Evolutionary conservation across 306 rosid genomes (phyloP).

Genomic region (Crotalaria pallida): DNA sequence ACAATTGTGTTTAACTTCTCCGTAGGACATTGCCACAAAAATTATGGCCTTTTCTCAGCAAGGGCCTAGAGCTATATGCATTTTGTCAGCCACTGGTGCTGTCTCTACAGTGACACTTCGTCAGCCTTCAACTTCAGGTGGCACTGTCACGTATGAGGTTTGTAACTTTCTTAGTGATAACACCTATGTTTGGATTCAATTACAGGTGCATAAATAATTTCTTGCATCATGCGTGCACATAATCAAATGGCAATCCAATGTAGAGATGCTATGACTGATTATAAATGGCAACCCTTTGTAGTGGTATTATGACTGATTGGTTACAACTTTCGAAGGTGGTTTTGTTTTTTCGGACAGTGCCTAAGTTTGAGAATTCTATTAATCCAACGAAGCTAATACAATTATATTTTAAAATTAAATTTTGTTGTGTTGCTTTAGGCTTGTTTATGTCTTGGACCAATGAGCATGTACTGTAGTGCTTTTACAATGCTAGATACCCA

Average conservation of each 20-base stretch:
- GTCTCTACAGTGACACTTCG: constrained; percentile 81
- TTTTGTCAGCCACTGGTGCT: constrained; percentile 81
- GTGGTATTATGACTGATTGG: too few species aligned
- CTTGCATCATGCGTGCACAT: background rate
- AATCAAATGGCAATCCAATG: background rate
- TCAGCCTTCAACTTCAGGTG: constrained; percentile 80
- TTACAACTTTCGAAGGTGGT: background rate
- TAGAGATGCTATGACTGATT: background rate
- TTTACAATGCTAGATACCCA: background rate
- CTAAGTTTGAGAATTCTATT: background rate
- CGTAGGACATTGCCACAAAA: constrained; percentile 72
- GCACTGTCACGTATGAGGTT: constrained; percentile 84
- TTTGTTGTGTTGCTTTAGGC: background rate
- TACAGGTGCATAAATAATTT: background rate
- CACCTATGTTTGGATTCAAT: background rate
- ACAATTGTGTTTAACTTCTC: background rate
- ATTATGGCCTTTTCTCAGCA: constrained; percentile 83
- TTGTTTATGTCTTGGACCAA: background rate
- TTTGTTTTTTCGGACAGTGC: background rate
- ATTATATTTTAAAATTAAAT: background rate
- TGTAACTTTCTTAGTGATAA: background rate
- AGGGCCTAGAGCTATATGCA: constrained; percentile 68
- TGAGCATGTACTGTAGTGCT: background rate
- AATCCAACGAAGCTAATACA: background rate
- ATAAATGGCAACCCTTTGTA: too few species aligned